Evolutionary conservation across 306 rosid genomes (phyloP), one percentile per base, ranked within the genome.

Genomic region (Vigna hirtella): DNA sequence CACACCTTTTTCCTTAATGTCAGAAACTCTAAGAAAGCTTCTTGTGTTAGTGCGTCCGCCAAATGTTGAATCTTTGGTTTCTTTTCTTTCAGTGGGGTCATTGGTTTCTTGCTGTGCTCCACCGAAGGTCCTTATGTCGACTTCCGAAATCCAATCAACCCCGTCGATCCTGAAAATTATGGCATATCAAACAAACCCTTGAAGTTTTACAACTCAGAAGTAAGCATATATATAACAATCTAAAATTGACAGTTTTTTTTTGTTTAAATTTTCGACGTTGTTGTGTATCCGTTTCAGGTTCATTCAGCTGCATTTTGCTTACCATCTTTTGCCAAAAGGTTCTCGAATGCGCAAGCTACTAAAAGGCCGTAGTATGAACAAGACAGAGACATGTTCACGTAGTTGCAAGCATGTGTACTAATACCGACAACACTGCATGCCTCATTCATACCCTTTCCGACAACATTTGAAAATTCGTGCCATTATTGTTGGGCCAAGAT

Each of bases 61-160:
- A 63, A 63, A 32, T n/a, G 68, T 8, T 59, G 1, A 1, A 30
- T 30, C 68, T 63, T 63, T 34, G 48, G 15, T 34, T 63, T 40
- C 7, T 22, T 72, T 57, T 11, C 57, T 55, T 73, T 58, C 69
- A 92, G 93, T 84, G 97, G 93, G 70, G 93, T 84, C 58, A 92
- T 92, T 8, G 94, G 97, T 16, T 92, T 92, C 88, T 49, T 92
- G 89, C 90, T 90, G 22, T 90, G 97, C 77, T 90, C 94, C 11
- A 90, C 85, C 0, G 87, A 85, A 79, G 94, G 90, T 2, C 90
- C 91, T 9, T 2, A 32, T 17, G 90, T 92, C 6, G 85, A 92
- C 73, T 87, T 92, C 89, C 87, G 79, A 83, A 84, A 61, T 61
- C 94, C 97, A 2, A 22, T 82, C 22, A 88, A 90, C 68, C 90